Base-by-base conservation (phyloP, 306 rosid species). In the Phaseolus lunatus region DNA sequence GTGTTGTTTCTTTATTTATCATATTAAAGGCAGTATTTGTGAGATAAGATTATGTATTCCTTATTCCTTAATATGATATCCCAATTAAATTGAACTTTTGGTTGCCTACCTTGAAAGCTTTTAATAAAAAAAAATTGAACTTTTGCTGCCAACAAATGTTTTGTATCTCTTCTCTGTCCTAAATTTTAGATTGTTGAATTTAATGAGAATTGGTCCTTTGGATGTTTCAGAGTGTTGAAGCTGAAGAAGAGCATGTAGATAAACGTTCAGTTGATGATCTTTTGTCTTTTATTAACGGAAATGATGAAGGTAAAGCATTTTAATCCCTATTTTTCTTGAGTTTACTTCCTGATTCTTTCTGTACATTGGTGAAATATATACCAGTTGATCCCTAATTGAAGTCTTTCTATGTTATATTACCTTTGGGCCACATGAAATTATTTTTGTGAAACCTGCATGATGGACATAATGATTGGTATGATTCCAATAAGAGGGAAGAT, bases 261-360 rank as follows among this genome's bases (percentile, higher is more conserved):
- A 91, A 92, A 45, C 94, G 98, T 52, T 88, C 98, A 5, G 93
- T 95, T 31, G 98, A 95, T 74, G 98, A 95, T 65, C 97, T 95
- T 18, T 76, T 95, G 85, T 89, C 98, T 77, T 95, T 89, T 84
- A 95, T 95, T 69, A 95, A 95, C 80, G 96, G 98, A 54, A 86
- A 86, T 78, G 86, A 85, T 45, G 83, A 81, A 88, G 96, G 98
- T 94, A 87, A 68, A 73, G 50, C 63, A 59, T 48, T 14, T 53
- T n/a, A 3, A 20, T 56, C 44, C 63, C 35, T 3, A 0, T 45
- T 53, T 18, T 24, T 9, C 11, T 63, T 10, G 35, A n/a, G 11
- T 62, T 59, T 74, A 49, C 47, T 54, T 74, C 48, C 68, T 68
- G 41, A 49, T 29, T 61, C 50, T 54, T 43, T 72, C 27, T 56